These are phyloP conservation scores for Neofusicoccum ribis DNA, from an alignment of 2,329 filamentous ascomycete species.

Conservation along the genomic window DNA sequence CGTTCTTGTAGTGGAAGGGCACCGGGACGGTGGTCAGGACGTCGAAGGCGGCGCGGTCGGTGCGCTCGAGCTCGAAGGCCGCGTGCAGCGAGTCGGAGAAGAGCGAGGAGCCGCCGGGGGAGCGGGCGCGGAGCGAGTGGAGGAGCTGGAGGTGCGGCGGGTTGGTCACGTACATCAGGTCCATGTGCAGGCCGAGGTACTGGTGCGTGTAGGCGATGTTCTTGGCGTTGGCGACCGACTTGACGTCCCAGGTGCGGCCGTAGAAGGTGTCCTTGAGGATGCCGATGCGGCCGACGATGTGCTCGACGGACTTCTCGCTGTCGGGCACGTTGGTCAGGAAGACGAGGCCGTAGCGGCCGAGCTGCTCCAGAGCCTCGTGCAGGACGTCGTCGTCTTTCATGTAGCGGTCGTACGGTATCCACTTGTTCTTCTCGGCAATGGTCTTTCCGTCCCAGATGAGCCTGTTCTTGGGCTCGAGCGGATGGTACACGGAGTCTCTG, in stretches of 20 bases:
- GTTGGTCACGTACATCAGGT: conserved; percentile 71
- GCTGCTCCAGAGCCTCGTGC: conserved; percentile 59
- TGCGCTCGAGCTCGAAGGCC: conserved; percentile 44
- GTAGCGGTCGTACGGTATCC: conserved; percentile 71
- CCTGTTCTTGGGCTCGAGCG: conserved; percentile 30
- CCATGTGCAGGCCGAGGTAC: conserved; percentile 87
- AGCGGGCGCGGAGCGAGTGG: conserved; percentile 82
- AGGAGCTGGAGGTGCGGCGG: conserved; percentile 83
- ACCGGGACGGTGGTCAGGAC: conserved; percentile 50
- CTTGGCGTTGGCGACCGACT: conserved; percentile 76
- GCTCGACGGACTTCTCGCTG: conserved; percentile 63
- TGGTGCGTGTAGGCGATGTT: conserved; percentile 87
- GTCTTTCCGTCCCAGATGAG: conserved; percentile 31
- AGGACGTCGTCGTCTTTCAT: conserved; percentile 62
- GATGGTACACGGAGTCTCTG: conserved; percentile 22
- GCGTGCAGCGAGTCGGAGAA: conserved; percentile 77
- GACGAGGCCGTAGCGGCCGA: conserved; percentile 70
- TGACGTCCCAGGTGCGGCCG: conserved; percentile 86
- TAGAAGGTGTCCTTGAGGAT: conserved; percentile 86
- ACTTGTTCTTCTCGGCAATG: conserved; percentile 50
- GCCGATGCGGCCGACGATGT: conserved; percentile 72
- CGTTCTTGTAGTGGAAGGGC: conserved; percentile 68
- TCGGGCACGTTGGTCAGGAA: conserved; percentile 75
- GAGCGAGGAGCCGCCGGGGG: conserved; percentile 77
- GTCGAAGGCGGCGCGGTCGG: conserved; percentile 30